Percentiles rank a stretch among this genome's conserved stretches.
phyloP scores from a whole-genome alignment of 192 early-diverging fungal genomes.

The Backusella macrospora region DNA sequence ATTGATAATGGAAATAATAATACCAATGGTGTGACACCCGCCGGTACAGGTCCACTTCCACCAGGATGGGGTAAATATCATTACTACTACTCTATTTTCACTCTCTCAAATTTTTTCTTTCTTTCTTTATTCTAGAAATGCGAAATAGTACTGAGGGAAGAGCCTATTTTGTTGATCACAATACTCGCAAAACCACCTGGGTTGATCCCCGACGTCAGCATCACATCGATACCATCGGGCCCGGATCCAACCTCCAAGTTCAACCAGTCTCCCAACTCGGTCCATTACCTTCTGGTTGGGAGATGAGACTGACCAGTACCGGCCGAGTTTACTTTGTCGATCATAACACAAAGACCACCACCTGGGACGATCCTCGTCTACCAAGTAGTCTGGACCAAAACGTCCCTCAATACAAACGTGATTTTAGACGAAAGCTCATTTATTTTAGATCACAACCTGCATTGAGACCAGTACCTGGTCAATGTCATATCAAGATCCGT shows the following conservation, averaged over 20 bases:
- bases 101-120: not conserved
- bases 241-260: conserved; percentile 55
- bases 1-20: not conserved
- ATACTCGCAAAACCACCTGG: conserved; percentile 85
- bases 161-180: conserved; percentile 89
- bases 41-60: conserved; percentile 72
- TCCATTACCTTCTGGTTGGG: conserved; percentile 95
- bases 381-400: conserved; percentile 82
- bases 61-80: conserved; percentile 60
- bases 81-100: not conserved
- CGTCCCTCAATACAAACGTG: conserved; percentile 98
- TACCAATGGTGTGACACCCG: conserved; percentile 48
- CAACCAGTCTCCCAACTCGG: conserved; percentile 77
- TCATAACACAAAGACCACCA: conserved; percentile 96
- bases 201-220: conserved; percentile 77
- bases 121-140: not conserved
- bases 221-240: conserved; percentile 49
- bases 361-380: conserved; percentile 92
- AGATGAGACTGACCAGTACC: conserved; percentile 92
- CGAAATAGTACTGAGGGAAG: conserved; percentile 41
- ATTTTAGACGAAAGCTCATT: conserved; percentile 95
- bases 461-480: conserved; percentile 85
- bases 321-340: conserved; percentile 98
- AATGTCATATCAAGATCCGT: conserved; percentile 90
- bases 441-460: conserved; percentile 93